phyloP scores from a whole-genome alignment of 2,329 filamentous ascomycete genomes.

The Neofusicoccum kwambonambiense region DNA sequence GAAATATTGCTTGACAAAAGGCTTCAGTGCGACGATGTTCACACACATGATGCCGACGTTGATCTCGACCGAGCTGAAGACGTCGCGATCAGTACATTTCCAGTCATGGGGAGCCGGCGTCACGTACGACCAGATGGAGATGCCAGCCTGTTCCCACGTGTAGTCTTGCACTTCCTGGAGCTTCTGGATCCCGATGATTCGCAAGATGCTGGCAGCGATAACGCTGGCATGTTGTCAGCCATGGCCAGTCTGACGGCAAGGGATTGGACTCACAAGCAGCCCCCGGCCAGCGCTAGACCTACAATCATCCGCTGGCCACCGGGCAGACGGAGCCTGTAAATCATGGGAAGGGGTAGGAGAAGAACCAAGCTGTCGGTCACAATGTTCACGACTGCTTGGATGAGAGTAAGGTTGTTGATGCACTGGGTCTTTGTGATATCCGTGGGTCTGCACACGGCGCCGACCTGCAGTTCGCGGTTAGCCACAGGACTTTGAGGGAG shows the following conservation, averaged over 20 bases:
- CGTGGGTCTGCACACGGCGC: not conserved
- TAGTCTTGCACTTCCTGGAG: not conserved
- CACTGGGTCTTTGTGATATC: not conserved
- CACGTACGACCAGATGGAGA: slow-evolving; percentile 1
- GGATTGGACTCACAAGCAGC: not conserved
- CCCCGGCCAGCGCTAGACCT: not conserved
- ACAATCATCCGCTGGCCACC: not conserved
- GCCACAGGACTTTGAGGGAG: not conserved
- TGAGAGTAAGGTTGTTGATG: not conserved
- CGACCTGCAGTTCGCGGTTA: not conserved
- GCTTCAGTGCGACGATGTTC: slow-evolving; percentile 81
- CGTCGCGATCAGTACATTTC: not conserved
- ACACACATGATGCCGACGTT: slow-evolving; percentile 81
- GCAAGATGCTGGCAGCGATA: not conserved
- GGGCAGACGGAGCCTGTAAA: not conserved
- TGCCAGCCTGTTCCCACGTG: not conserved
- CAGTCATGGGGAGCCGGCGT: no score
- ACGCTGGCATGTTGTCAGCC: not conserved
- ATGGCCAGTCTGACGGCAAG: not conserved
- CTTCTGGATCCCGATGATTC: not conserved
- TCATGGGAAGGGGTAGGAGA: not conserved
- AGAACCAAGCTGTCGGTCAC: not conserved
- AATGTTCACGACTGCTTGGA: not conserved
- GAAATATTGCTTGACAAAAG: slow-evolving; percentile 62
- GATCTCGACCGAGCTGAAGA: slow-evolving; percentile 64